Evolutionary conservation across 495 filamentous ascomycete genomes (phyloP), one percentile per base, ranked within the genome.

Genomic region (Chaetomium cochliodes): DNA sequence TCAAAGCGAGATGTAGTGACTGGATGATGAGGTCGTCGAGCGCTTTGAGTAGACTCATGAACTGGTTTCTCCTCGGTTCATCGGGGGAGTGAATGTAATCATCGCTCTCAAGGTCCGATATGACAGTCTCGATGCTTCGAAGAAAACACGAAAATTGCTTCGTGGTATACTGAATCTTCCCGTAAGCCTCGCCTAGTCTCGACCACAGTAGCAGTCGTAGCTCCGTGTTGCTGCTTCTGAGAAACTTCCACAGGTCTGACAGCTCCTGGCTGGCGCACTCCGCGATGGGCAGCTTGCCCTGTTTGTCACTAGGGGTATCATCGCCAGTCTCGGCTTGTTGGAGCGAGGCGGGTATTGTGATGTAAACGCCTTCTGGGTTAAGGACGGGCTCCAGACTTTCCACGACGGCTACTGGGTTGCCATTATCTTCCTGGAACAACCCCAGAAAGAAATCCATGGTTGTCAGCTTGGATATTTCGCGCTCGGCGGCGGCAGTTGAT

Each of bases 401-500:
- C 67, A 99, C 96, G 5, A 96, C 82, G 11, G 86, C 84, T 5
- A 91, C 82, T 0, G 94, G 88, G 70, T 96, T 86, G 42, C 85
- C 85, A 39, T 84, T 75, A 47, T 84, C 81, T 13, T 83, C 80
- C 42, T 83, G 80, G 67, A 97, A 97, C 0, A 99, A 85, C 33
- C 86, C 89, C 64, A 90, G 81, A 76, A 99, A 98, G 76, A 97
- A 98, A 70, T 96, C 96, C 86, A 94, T 92, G 0, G 92, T 98
- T 16, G 90, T 96, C 16, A 98, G 80, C 71, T 92, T 90, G 52
- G 90, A 91, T 28, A 96, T 90, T 70, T 99, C 94, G 37, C 92
- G 87, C 53, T 96, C 92, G 15, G 93, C 87, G 4, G 90, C 90
- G 15, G 81, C 82, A 5, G 83, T 79, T 0, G 96, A 97, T 20